Percentiles rank a stretch among this genome's conserved stretches.
phyloP scores from a whole-genome alignment of 306 rosid species.

The Gastrolobium bilobum region DNA sequence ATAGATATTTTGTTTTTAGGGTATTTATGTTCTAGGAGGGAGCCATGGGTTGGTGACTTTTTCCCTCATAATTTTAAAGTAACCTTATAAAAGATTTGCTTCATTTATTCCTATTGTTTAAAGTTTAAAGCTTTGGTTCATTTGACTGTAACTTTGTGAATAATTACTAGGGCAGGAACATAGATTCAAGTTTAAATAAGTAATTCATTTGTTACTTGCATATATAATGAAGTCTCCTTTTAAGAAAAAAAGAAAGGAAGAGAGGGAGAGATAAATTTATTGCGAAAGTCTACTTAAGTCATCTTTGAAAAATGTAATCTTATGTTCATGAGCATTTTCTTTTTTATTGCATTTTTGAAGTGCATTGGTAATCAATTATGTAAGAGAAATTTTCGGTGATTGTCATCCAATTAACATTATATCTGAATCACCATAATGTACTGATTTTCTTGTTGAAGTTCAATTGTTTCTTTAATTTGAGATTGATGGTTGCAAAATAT shows the following conservation, averaged over 20 bases:
- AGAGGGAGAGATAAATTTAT: not conserved
- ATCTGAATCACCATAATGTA: conserved; percentile 26
- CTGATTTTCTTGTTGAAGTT: conserved; percentile 37
- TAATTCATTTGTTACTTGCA: not conserved
- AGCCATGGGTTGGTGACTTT: conserved; percentile 18
- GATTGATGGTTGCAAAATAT: conserved; percentile 32
- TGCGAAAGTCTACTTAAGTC: not conserved
- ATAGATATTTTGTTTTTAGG: conserved; percentile 6
- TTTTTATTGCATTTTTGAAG: conserved; percentile 2
- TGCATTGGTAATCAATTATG: conserved; percentile 6
- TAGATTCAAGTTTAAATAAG: conserved; percentile 3
- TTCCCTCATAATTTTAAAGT: conserved; percentile 11
- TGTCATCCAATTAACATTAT: conserved; percentile 2
- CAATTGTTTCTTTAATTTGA: conserved; percentile 35
- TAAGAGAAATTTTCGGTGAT: conserved; percentile 1
- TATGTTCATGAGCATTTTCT: conserved; percentile 9
- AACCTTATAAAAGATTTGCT: not conserved
- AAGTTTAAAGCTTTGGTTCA: conserved; percentile 6
- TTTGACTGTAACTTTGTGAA: conserved; percentile 34
- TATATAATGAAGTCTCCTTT: conserved; percentile 14
- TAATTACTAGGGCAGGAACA: not conserved
- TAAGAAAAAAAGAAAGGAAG: not conserved
- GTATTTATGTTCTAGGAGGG: conserved; percentile 14
- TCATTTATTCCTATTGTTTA: not conserved
- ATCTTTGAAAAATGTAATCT: not conserved